Percentiles rank a stretch among this genome's conserved stretches.
Evolutionary conservation across 2,329 filamentous ascomycete genomes (phyloP).

Genomic region (Sporothrix brunneoviolacea): DNA sequence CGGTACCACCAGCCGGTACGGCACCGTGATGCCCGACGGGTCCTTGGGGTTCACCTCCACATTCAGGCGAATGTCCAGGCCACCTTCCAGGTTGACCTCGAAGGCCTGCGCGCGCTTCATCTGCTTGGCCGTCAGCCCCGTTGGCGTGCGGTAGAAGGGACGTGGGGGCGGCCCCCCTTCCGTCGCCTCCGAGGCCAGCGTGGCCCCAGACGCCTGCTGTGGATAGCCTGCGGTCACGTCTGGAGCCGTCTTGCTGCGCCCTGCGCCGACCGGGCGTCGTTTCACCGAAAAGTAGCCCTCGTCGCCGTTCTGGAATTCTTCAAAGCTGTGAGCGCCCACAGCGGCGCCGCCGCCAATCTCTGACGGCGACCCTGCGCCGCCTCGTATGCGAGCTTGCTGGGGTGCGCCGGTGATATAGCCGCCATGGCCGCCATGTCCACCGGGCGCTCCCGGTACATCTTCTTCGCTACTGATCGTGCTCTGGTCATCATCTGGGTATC

Average conservation of each 20-base stretch:
- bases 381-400: constrained; percentile 10
- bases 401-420: neutral
- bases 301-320: constrained; percentile 49
- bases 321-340: constrained; percentile 33
- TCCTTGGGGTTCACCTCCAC: constrained; percentile 82
- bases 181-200: neutral
- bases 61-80: constrained; percentile 81
- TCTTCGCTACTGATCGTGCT: constrained; percentile 19
- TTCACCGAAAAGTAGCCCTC: constrained; percentile 50
- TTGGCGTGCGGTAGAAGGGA: constrained; percentile 63
- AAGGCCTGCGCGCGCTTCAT: constrained; percentile 46
- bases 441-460: constrained; percentile 15
- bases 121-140: constrained; percentile 58
- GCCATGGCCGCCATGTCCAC: too few relatives aligned
- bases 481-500: constrained; percentile 23
- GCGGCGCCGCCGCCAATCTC: constrained; percentile 29
- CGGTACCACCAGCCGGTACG: constrained; percentile 82
- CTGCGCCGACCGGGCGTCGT: constrained; percentile 22
- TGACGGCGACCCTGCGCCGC: constrained; percentile 16
- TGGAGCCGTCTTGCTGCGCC: constrained; percentile 17
- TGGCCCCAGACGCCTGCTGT: neutral
- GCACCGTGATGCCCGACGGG: constrained; percentile 78
- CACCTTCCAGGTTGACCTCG: constrained; percentile 71
- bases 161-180: constrained; percentile 7
- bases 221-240: constrained; percentile 16